Conservation (phyloP, 768 basidiomycete species). For the Suillus subluteus region DNA sequence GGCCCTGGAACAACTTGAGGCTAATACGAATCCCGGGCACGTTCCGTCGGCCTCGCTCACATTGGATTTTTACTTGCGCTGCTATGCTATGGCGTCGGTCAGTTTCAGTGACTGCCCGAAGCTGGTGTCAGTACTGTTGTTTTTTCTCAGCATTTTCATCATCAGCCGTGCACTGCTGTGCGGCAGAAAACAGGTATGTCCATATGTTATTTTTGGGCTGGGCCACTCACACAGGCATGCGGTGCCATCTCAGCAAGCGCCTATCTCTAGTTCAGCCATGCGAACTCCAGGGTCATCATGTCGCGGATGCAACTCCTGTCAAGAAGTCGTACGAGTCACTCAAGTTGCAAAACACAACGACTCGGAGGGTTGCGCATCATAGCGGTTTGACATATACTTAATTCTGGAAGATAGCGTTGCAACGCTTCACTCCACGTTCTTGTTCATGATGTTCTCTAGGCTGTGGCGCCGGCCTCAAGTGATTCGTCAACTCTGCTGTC, state of each 20-base stretch:
- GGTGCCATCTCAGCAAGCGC: background rate
- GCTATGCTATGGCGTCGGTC: background rate
- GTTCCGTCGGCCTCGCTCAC: background rate
- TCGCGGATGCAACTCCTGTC: background rate
- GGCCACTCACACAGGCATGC: background rate
- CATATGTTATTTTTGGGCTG: background rate
- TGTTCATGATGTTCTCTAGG: background rate
- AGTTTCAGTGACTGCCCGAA: background rate
- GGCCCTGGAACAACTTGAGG: background rate
- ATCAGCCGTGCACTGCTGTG: slow-evolving; percentile 2
- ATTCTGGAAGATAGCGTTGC: background rate
- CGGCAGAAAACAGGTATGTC: background rate
- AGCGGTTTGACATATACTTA: slow-evolving; percentile 9
- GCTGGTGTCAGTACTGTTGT: background rate
- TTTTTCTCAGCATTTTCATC: background rate
- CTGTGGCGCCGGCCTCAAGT: background rate
- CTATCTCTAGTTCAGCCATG: background rate
- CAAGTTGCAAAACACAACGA: background rate
- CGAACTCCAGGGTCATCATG: background rate
- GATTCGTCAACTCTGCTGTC: slow-evolving; percentile 1
- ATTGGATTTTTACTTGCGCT: background rate
- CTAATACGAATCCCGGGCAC: background rate
- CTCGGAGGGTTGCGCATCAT: background rate
- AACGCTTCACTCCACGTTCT: background rate
- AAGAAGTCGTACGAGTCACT: background rate